Conservation (phyloP, 805 yeast species). For the Ogataea glucozyma region DNA sequence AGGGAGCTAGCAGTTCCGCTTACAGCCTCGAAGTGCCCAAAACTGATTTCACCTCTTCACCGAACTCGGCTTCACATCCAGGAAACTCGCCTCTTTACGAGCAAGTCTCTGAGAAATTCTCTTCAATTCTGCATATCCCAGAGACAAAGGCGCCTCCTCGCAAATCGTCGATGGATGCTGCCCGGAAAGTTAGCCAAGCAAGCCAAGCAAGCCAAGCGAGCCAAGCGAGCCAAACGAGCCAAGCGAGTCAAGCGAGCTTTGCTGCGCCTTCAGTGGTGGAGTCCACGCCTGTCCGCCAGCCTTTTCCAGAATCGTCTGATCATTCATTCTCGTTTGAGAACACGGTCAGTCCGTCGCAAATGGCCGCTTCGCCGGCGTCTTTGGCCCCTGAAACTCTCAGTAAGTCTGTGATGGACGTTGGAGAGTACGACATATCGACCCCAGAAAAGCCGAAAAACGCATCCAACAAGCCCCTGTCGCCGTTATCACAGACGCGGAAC, state of each 20-base stretch:
- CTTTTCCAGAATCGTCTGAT: neutral
- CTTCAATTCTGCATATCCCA: constrained; percentile 17
- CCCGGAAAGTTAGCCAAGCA: neutral
- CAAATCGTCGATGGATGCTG: neutral
- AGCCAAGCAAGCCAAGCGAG: too few relatives aligned
- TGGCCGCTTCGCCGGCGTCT: neutral
- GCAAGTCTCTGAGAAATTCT: constrained; percentile 23
- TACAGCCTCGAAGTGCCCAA: constrained; percentile 5
- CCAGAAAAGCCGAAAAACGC: neutral
- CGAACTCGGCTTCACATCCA: neutral
- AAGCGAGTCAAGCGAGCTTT: too few relatives aligned
- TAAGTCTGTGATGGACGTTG: constrained; percentile 6
- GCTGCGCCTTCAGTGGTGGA: neutral
- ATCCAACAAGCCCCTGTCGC: neutral
- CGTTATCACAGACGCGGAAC: neutral
- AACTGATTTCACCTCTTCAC: too few relatives aligned
- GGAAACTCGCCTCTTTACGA: constrained; percentile 25
- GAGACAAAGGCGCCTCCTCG: constrained; percentile 7
- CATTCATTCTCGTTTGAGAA: constrained; percentile 16
- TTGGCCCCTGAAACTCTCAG: neutral
- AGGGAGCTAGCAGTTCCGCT: neutral
- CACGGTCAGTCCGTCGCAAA: constrained; percentile 6
- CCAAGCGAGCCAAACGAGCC: too few relatives aligned
- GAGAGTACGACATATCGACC: neutral
- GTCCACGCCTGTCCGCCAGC: neutral